These are phyloP conservation scores for Coprinopsis strossmayeri DNA, from an alignment of 768 basidiomycete species.

Conservation along the genomic window DNA sequence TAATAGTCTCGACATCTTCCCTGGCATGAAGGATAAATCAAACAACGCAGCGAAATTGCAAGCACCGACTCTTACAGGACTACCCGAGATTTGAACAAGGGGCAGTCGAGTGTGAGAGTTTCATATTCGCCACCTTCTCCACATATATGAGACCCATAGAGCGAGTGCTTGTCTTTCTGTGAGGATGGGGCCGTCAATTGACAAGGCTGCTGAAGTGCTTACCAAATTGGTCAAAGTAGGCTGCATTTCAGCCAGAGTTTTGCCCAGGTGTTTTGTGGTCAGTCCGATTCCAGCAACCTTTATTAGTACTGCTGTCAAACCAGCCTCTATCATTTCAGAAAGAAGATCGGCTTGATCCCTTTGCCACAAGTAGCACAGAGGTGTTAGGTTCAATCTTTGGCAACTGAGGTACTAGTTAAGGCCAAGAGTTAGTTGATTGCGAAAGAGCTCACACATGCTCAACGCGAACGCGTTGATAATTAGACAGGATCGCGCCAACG, in stretches of 20 bases:
- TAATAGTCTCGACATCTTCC: constrained; percentile 59
- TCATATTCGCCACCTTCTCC: constrained; percentile 99
- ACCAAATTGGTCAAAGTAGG: constrained; percentile 69
- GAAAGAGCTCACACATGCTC: constrained; percentile 83
- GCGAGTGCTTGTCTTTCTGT: constrained; percentile 44
- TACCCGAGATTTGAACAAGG: constrained; percentile 78
- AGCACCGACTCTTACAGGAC: constrained; percentile 43
- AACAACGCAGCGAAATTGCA: background rate
- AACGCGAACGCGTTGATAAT: constrained; percentile 93
- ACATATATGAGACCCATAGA: constrained; percentile 89
- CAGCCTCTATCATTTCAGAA: constrained; percentile 75
- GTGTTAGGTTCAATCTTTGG: constrained; percentile 68
- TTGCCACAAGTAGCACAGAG: constrained; percentile 92
- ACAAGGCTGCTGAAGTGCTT: constrained; percentile 15
- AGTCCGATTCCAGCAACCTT: constrained; percentile 96
- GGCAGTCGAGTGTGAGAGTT: constrained; percentile 84
- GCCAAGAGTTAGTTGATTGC: background rate
- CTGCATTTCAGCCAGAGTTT: constrained; percentile 67
- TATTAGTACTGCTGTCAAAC: constrained; percentile 80
- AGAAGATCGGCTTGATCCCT: constrained; percentile 82
- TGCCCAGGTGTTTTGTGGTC: constrained; percentile 70
- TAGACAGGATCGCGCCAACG: constrained; percentile 95
- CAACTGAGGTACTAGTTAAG: constrained; percentile 42
- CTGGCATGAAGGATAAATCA: constrained; percentile 26
- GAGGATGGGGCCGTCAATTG: background rate